Conservation (phyloP, 495 filamentous ascomycete genomes). For the Aspergillus egyptiacus region DNA sequence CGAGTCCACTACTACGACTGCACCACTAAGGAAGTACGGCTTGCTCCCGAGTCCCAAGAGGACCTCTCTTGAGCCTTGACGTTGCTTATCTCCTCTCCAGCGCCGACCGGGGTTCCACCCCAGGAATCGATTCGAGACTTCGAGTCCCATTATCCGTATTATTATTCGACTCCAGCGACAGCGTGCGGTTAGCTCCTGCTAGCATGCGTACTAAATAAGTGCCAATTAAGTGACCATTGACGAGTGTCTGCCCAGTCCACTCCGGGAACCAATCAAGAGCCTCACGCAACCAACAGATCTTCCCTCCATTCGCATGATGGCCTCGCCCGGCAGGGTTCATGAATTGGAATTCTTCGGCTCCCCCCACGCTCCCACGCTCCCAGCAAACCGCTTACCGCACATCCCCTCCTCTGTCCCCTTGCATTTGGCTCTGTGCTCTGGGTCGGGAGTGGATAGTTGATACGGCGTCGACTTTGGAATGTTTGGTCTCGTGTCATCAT, state of each 20-base stretch:
- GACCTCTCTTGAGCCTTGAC: too few relatives aligned
- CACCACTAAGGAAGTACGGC: too few relatives aligned
- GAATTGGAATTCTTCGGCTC: not conserved
- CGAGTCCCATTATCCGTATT: too few relatives aligned
- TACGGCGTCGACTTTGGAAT: not conserved
- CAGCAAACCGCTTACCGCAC: not conserved
- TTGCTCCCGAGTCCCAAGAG: too few relatives aligned
- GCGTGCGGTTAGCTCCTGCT: not conserved
- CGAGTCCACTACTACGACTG: too few relatives aligned
- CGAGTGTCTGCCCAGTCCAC: not conserved
- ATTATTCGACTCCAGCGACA: not conserved
- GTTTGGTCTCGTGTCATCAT: not conserved
- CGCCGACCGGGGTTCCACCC: too few relatives aligned
- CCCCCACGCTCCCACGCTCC: not conserved
- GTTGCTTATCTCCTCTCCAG: too few relatives aligned
- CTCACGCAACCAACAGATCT: slow-evolving; percentile 4
- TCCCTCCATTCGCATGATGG: too few relatives aligned
- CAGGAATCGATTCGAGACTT: too few relatives aligned
- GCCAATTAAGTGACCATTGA: not conserved
- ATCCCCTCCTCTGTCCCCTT: not conserved
- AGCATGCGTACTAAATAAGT: too few relatives aligned
- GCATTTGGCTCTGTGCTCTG: not conserved
- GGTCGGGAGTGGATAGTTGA: not conserved
- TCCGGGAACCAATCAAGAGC: not conserved
- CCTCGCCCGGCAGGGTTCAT: slow-evolving; percentile 9